phyloP scores from a whole-genome alignment of 345 rosid species.

The Schrenkiella parvula region DNA sequence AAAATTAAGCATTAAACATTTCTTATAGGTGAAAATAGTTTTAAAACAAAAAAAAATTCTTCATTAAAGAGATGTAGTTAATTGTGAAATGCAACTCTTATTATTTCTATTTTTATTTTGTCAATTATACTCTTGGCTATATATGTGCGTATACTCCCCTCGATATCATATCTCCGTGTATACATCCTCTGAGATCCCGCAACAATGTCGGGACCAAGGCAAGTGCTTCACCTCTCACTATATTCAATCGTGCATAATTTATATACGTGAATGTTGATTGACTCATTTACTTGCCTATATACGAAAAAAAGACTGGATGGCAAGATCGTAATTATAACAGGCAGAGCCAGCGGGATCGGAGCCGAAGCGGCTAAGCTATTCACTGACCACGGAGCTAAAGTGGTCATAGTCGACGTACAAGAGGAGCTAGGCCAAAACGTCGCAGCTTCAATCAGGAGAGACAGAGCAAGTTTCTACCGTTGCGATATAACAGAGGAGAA shows the following conservation, averaged over 20 bases:
- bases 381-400: constrained; percentile 58
- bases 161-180: neutral
- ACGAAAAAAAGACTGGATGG: constrained; percentile 49
- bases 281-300: neutral
- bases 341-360: constrained; percentile 88
- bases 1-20: no score
- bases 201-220: neutral
- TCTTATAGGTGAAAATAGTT: no score
- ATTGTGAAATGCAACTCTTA: no score
- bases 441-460: constrained; percentile 37
- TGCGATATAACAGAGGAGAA: constrained; percentile 75
- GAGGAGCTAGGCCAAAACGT: constrained; percentile 57
- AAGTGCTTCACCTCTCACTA: neutral
- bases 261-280: neutral
- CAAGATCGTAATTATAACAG: constrained; percentile 78
- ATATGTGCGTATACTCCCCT: neutral
- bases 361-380: constrained; percentile 63
- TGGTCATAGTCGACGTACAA: constrained; percentile 65
- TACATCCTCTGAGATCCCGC: neutral
- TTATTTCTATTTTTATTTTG: no score
- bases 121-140: no score
- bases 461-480: constrained; percentile 42
- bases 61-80: no score
- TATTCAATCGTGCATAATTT: neutral
- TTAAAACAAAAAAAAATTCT: no score